Evolutionary conservation across 768 basidiomycete species (phyloP).

Genomic region (Candolleomyces eurysporus): DNA sequence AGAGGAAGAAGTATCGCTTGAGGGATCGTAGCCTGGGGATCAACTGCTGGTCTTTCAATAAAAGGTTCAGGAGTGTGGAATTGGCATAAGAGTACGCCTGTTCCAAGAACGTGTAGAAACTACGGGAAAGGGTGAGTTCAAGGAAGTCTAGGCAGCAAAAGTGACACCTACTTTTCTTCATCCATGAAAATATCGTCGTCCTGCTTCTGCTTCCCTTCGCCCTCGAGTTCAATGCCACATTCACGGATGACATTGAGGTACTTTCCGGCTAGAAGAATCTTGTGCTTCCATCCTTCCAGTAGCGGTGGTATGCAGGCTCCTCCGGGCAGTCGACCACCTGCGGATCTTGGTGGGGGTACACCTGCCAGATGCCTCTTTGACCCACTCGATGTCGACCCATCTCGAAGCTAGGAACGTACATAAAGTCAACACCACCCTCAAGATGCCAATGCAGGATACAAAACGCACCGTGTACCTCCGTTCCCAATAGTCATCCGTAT

Average conservation of each 20-base stretch:
- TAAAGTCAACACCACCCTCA: too few species aligned
- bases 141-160: too few species aligned
- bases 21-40: slow-evolving; percentile 91
- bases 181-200: slow-evolving; percentile 71
- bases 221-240: slow-evolving; percentile 85
- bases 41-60: slow-evolving; percentile 87
- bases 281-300: slow-evolving; percentile 96
- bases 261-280: slow-evolving; percentile 94
- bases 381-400: slow-evolving; percentile 65
- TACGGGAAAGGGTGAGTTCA: too few species aligned
- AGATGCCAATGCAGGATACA: not conserved
- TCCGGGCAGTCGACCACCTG: slow-evolving; percentile 78
- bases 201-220: slow-evolving; percentile 37
- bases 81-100: slow-evolving; percentile 94
- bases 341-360: slow-evolving; percentile 67
- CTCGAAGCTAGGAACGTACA: slow-evolving; percentile 50
- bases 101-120: slow-evolving; percentile 90
- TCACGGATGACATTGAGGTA: slow-evolving; percentile 97
- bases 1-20: slow-evolving; percentile 97
- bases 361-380: slow-evolving; percentile 73
- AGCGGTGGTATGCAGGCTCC: slow-evolving; percentile 93
- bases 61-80: slow-evolving; percentile 79
- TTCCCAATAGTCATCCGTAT: slow-evolving; percentile 99
- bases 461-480: slow-evolving; percentile 81
- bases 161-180: slow-evolving; percentile 79